Percentiles rank a stretch among this genome's conserved stretches.
These are phyloP conservation scores for Corynascus novoguineensis DNA, from an alignment of 495 filamentous ascomycete genomes.

Conservation along the genomic window DNA sequence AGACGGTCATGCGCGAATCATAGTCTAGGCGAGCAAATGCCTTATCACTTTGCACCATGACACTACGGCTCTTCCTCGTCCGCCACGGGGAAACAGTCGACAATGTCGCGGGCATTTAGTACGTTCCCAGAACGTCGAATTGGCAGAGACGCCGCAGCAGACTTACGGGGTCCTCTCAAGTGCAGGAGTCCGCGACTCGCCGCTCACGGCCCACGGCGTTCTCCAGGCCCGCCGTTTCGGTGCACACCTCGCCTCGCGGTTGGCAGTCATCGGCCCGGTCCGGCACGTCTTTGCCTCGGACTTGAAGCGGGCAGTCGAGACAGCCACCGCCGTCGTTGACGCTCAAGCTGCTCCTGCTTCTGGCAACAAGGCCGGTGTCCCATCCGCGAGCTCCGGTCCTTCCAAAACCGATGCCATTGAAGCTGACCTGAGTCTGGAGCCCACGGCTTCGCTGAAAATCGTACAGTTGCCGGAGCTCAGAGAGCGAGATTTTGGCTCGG, in stretches of 20 bases:
- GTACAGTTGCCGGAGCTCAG: slow-evolving; percentile 51
- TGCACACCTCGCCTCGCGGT: slow-evolving; percentile 48
- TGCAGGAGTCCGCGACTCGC: slow-evolving; percentile 72
- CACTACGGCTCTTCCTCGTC: slow-evolving; percentile 70
- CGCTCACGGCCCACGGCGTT: slow-evolving; percentile 74
- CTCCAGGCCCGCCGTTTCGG: slow-evolving; percentile 66
- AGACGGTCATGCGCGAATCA: background rate
- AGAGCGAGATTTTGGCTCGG: slow-evolving; percentile 68
- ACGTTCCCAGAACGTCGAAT: slow-evolving; percentile 25
- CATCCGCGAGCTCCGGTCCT: background rate
- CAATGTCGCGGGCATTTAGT: slow-evolving; percentile 75
- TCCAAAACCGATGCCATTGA: background rate
- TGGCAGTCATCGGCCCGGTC: slow-evolving; percentile 40
- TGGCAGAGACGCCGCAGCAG: slow-evolving; percentile 13
- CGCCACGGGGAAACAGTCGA: slow-evolving; percentile 86
- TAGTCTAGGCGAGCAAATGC: background rate
- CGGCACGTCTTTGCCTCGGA: slow-evolving; percentile 73
- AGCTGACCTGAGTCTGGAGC: background rate
- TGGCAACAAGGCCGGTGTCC: background rate
- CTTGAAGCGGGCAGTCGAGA: slow-evolving; percentile 64
- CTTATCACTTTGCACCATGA: background rate
- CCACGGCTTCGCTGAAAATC: slow-evolving; percentile 27
- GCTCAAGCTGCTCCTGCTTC: slow-evolving; percentile 34
- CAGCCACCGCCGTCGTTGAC: slow-evolving; percentile 58
- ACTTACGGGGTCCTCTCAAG: slow-evolving; percentile 44